phyloP scores from a whole-genome alignment of 495 filamentous ascomycete species.

The Trichoderma asperelloides region DNA sequence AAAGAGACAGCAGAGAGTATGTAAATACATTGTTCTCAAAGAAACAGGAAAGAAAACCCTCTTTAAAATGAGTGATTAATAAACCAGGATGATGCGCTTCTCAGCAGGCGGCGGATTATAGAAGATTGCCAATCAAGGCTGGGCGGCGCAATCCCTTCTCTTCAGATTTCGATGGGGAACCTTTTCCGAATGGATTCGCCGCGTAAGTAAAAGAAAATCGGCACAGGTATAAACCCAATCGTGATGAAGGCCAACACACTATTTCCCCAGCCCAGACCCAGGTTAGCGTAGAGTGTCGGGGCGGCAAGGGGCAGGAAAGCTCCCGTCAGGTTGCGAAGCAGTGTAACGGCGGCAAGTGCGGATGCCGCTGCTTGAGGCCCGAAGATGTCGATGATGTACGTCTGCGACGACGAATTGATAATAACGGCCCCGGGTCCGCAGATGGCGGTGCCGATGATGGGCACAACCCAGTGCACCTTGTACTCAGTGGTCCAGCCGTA shows the following conservation, averaged over 20 bases:
- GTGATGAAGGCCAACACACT: conserved; percentile 56
- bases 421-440: conserved; percentile 17
- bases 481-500: conserved; percentile 55
- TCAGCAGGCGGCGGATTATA: too few relatives aligned
- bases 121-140: too few relatives aligned
- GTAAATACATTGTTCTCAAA: too few relatives aligned
- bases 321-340: conserved; percentile 48
- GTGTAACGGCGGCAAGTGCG: conserved; percentile 48
- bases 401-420: conserved; percentile 42
- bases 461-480: conserved; percentile 59
- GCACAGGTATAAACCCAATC: too few relatives aligned
- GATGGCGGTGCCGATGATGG: conserved; percentile 35
- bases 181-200: too few relatives aligned
- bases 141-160: too few relatives aligned
- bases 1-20: too few relatives aligned
- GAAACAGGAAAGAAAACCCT: too few relatives aligned
- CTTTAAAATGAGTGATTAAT: too few relatives aligned
- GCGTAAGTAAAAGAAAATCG: too few relatives aligned
- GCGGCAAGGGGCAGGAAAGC: conserved; percentile 53
- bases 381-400: conserved; percentile 45
- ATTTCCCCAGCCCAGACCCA: conserved; percentile 62
- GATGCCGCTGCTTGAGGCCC: conserved; percentile 48
- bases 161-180: too few relatives aligned
- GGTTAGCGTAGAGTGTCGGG: conserved; percentile 47
- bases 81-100: too few relatives aligned